A percentile compares a stretch with the other conserved stretches of the same genome.
phyloP scores from a whole-genome alignment of 768 basidiomycete species.

The Boletales sp. region DNA sequence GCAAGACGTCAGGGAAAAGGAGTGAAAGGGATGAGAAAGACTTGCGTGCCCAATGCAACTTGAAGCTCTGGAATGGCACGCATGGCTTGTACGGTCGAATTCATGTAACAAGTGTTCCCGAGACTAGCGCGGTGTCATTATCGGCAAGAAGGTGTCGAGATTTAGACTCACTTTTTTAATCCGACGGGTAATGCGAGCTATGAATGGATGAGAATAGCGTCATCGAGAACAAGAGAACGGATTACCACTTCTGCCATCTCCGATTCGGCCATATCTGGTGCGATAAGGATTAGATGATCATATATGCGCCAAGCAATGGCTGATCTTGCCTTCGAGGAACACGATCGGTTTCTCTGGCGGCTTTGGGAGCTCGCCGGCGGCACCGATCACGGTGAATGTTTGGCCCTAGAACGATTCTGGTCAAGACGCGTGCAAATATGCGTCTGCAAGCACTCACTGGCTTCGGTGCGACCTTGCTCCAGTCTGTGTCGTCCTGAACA shows the following conservation, averaged over 20 bases:
- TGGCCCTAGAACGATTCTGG: constrained; percentile 54
- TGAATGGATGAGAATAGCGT: not conserved
- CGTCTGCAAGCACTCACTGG: constrained; percentile 44
- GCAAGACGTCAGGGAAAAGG: not conserved
- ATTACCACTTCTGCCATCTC: constrained; percentile 78
- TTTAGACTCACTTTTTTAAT: constrained; percentile 57
- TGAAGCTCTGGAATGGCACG: constrained; percentile 90
- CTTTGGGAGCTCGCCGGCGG: constrained; percentile 88
- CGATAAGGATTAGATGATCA: constrained; percentile 14
- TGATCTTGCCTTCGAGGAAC: constrained; percentile 75
- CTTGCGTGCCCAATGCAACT: constrained; percentile 59
- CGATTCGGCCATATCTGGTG: constrained; percentile 77
- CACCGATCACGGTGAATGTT: constrained; percentile 90
- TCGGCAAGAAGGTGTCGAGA: not conserved
- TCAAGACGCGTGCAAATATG: constrained; percentile 2
- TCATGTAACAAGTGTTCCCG: constrained; percentile 98
- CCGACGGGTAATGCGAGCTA: constrained; percentile 82
- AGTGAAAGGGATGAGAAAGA: not conserved
- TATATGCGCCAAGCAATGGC: not conserved
- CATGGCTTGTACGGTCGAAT: constrained; percentile 90
- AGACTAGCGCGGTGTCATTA: constrained; percentile 38
- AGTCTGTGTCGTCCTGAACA: constrained; percentile 77
- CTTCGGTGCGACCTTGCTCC: constrained; percentile 83
- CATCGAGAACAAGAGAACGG: not conserved
- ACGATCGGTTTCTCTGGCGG: constrained; percentile 75